These are phyloP conservation scores for Tylopilus sp. DNA, from an alignment of 1,284 basidiomycete species.

Conservation along the genomic window DNA sequence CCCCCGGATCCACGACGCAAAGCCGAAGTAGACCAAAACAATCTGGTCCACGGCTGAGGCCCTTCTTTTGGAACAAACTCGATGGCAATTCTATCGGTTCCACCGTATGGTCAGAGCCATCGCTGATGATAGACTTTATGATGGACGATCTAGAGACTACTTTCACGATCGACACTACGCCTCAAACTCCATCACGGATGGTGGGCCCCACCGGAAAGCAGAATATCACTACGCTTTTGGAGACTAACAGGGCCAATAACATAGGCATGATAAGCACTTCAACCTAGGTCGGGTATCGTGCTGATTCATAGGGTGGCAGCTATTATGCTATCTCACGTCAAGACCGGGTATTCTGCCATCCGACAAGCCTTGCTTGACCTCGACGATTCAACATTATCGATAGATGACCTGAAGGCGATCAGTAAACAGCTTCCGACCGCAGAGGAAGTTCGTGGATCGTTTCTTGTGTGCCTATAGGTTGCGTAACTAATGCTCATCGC, in stretches of 20 bases:
- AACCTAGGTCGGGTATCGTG: not conserved
- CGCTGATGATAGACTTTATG: slow-evolving; percentile 43
- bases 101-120: slow-evolving; percentile 72
- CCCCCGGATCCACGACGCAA: slow-evolving; percentile 31
- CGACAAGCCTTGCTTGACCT: slow-evolving; percentile 63
- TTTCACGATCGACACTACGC: slow-evolving; percentile 58
- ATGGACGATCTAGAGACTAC: slow-evolving; percentile 70
- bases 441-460: slow-evolving; percentile 57
- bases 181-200: slow-evolving; percentile 42
- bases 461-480: not conserved
- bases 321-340: slow-evolving; percentile 78
- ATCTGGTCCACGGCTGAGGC: slow-evolving; percentile 57
- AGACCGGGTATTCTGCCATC: slow-evolving; percentile 59
- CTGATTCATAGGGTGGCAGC: slow-evolving; percentile 38
- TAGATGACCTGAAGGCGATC: slow-evolving; percentile 72
- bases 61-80: slow-evolving; percentile 89
- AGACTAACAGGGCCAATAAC: slow-evolving; percentile 81
- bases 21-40: slow-evolving; percentile 31
- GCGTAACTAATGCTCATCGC: not conserved
- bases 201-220: slow-evolving; percentile 49
- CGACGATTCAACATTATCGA: slow-evolving; percentile 59
- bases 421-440: slow-evolving; percentile 67
- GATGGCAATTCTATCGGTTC: slow-evolving; percentile 37
- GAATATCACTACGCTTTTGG: slow-evolving; percentile 65
- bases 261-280: slow-evolving; percentile 47